phyloP scores from a whole-genome alignment of 116 monocot genomes.

The Trichopus zeylanicus region DNA sequence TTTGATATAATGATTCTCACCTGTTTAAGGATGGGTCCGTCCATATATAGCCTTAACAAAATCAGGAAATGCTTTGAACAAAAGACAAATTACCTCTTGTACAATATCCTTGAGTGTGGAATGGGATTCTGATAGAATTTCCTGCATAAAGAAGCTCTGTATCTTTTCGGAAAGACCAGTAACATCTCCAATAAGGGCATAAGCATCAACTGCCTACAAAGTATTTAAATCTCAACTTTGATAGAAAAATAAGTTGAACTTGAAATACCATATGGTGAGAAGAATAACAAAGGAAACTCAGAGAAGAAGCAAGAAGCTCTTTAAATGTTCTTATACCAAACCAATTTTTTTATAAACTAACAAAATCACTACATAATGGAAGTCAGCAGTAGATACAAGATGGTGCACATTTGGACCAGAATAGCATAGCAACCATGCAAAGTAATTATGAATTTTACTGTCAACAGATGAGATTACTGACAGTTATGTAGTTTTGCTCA shows the following conservation, averaged over 20 bases:
- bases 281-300: background rate
- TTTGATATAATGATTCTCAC: too few relatives aligned
- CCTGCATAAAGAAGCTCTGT: conserved; percentile 99
- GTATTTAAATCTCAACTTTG: background rate
- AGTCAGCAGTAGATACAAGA: background rate
- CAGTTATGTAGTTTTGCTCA: conserved; percentile 75
- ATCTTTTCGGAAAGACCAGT: conserved; percentile 94
- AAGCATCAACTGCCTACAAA: conserved; percentile 89
- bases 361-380: background rate
- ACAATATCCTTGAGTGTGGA: conserved; percentile 65
- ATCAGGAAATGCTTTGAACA: too few relatives aligned
- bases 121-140: conserved; percentile 88
- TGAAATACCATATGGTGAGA: background rate
- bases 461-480: conserved; percentile 51
- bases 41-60: too few relatives aligned
- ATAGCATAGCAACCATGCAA: too few relatives aligned
- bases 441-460: too few relatives aligned
- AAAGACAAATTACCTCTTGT: conserved; percentile 56
- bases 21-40: too few relatives aligned
- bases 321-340: background rate
- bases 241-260: background rate
- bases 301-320: background rate
- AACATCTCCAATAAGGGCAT: conserved; percentile 90
- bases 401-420: too few relatives aligned
- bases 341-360: background rate